Conservation (phyloP, 78 protist species). For the Ministeria vibrans region DNA sequence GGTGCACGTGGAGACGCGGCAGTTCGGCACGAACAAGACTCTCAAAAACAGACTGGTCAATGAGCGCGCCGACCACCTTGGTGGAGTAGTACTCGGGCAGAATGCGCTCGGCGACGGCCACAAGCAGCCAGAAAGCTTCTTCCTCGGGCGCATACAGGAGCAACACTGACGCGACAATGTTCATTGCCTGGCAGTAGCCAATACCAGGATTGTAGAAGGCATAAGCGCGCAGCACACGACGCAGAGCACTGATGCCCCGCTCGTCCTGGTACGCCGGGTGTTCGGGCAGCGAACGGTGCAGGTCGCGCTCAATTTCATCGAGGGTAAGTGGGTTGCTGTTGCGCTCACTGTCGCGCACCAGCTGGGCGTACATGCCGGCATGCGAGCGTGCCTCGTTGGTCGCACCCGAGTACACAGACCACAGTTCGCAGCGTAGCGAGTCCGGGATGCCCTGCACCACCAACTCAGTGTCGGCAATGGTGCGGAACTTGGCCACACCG, state of each 20-base stretch:
- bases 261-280: constrained; percentile 54
- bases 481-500: not conserved
- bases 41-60: constrained; percentile 33
- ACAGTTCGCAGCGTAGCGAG: constrained; percentile 12
- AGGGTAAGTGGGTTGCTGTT: not conserved
- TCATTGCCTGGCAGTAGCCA: constrained; percentile 78
- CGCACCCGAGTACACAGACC: constrained; percentile 41
- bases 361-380: not conserved
- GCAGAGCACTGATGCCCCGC: constrained; percentile 42
- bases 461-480: not conserved
- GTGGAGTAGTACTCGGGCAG: constrained; percentile 59
- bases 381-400: constrained; percentile 1
- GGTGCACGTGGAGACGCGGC: constrained; percentile 50
- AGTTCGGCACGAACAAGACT: constrained; percentile 22
- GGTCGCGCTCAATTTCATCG: constrained; percentile 18
- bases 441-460: constrained; percentile 29
- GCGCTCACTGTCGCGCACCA: not conserved
- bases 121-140: constrained; percentile 71
- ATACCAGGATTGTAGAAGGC: constrained; percentile 52
- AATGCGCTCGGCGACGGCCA: constrained; percentile 46
- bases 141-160: constrained; percentile 63
- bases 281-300: constrained; percentile 47
- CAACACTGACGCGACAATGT: constrained; percentile 62
- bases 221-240: constrained; percentile 46
- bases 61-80: constrained; percentile 33